Evolutionary conservation across 1,284 basidiomycete genomes (phyloP).

Genomic region (Cryptococcus jaspeensis): DNA sequence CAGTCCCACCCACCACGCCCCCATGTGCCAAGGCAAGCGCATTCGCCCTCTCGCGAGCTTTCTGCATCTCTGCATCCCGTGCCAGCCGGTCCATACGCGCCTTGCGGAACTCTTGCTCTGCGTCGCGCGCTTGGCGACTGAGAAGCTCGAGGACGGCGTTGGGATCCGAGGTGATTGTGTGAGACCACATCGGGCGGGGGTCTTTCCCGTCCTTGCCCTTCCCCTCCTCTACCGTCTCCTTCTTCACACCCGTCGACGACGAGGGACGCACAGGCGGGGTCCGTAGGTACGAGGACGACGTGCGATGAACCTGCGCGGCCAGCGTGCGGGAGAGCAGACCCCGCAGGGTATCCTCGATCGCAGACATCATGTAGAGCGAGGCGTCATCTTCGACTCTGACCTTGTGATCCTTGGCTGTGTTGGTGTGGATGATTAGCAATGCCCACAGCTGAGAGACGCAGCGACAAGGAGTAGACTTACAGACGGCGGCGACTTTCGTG

Average conservation of each 20-base stretch:
- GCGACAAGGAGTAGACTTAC: constrained; percentile 20
- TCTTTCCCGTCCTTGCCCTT: not conserved
- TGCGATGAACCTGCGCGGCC: constrained; percentile 43
- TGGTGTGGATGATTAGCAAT: not conserved
- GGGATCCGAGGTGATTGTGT: constrained; percentile 32
- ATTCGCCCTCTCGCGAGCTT: constrained; percentile 21
- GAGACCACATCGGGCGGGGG: constrained; percentile 35
- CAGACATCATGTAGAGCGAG: constrained; percentile 39
- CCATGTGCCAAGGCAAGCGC: not conserved
- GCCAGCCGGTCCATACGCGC: constrained; percentile 41
- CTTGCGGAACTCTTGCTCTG: constrained; percentile 39
- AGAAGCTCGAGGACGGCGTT: constrained; percentile 35
- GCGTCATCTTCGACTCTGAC: constrained; percentile 41
- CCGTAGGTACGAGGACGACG: constrained; percentile 37
- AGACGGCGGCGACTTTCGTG: constrained; percentile 20
- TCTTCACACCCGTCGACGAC: not conserved
- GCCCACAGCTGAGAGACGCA: not conserved
- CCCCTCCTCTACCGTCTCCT: not conserved
- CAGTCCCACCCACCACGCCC: not conserved
- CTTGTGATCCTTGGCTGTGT: constrained; percentile 29
- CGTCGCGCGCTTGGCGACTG: constrained; percentile 34
- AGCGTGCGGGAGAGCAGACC: constrained; percentile 32
- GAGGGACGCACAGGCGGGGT: constrained; percentile 24
- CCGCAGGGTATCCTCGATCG: constrained; percentile 42
- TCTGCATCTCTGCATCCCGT: constrained; percentile 39